phyloP scores from a whole-genome alignment of 371 early-diverging fungal species.

The Apophysomyces elegans region DNA sequence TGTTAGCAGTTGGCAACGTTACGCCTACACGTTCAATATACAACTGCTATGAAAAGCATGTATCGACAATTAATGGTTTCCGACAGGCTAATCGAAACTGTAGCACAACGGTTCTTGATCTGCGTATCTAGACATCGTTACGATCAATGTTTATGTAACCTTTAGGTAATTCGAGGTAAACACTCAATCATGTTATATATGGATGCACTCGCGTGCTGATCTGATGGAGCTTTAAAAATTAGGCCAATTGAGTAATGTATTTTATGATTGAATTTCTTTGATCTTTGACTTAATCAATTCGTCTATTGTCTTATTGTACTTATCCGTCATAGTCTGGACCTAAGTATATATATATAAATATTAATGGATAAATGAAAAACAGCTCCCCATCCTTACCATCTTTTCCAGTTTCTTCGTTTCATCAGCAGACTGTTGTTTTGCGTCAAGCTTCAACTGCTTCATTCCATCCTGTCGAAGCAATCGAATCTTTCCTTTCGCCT shows the following conservation, averaged over 20 bases:
- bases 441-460: conserved; percentile 74
- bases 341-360: conserved; percentile 19
- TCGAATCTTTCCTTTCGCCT: conserved; percentile 69
- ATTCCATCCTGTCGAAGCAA: conserved; percentile 74
- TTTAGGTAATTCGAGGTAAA: too few species aligned
- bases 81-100: too few species aligned
- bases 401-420: conserved; percentile 67
- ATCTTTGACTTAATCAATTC: conserved; percentile 70
- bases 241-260: background rate
- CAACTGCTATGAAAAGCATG: too few species aligned
- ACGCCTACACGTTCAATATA: too few species aligned
- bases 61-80: too few species aligned
- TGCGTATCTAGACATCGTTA: too few species aligned
- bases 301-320: conserved; percentile 70
- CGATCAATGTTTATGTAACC: too few species aligned
- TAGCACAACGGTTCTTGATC: too few species aligned
- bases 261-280: conserved; percentile 70
- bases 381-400: conserved; percentile 37
- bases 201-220: too few species aligned
- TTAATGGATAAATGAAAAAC: background rate
- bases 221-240: too few species aligned
- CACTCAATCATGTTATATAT: too few species aligned
- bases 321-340: conserved; percentile 78
- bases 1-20: too few species aligned
- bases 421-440: conserved; percentile 64